These are phyloP conservation scores for Euphorbia celastroides DNA, from an alignment of 441 rosid genomes.

Conservation along the genomic window DNA sequence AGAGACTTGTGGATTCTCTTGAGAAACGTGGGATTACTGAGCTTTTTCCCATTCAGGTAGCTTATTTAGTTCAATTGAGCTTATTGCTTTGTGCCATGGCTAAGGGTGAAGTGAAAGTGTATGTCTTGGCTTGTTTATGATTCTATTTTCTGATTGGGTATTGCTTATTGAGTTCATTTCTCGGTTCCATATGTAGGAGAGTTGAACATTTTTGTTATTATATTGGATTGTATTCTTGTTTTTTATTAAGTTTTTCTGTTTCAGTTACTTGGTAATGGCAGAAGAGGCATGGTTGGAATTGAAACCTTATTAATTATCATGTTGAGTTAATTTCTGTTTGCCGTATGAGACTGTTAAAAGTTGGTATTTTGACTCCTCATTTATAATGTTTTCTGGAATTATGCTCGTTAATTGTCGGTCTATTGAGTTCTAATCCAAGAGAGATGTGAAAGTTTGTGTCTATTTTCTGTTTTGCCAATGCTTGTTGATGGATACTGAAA, in stretches of 20 bases:
- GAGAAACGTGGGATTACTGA: slow-evolving; percentile 82
- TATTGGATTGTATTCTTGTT: no score
- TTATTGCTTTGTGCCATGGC: neutral
- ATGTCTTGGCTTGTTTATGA: neutral
- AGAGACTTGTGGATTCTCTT: slow-evolving; percentile 62
- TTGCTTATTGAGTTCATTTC: no score
- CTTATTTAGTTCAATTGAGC: neutral
- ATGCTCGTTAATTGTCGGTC: no score
- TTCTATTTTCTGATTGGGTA: no score
- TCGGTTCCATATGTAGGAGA: no score
- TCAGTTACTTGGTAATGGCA: neutral
- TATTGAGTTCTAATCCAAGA: no score
- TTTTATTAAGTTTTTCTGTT: no score
- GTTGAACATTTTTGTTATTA: no score
- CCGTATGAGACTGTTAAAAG: neutral
- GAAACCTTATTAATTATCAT: neutral
- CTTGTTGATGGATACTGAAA: neutral
- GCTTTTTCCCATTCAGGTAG: slow-evolving; percentile 93
- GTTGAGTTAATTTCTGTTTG: slow-evolving; percentile 4
- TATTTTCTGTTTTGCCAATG: neutral
- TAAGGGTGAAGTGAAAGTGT: no score
- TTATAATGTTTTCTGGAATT: neutral
- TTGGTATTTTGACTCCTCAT: neutral
- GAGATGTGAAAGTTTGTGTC: no score
- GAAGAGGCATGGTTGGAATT: neutral